These are phyloP conservation scores for Kluyveromyces siamensis DNA, from an alignment of 805 yeast genomes.

Conservation along the genomic window DNA sequence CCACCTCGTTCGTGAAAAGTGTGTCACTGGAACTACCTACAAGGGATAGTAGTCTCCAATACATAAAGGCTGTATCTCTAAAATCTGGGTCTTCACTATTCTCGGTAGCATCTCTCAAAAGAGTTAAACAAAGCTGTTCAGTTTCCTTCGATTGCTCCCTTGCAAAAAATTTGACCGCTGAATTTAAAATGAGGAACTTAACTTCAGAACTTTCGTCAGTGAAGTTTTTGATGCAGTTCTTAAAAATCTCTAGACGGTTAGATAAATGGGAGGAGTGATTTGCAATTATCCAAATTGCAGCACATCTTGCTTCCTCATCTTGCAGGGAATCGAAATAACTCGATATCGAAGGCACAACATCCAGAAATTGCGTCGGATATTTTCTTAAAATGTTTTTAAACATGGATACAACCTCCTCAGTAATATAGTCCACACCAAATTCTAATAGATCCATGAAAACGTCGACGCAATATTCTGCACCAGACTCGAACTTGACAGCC, in stretches of 20 bases:
- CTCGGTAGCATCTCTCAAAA: slow-evolving; percentile 64
- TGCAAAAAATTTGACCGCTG: slow-evolving; percentile 61
- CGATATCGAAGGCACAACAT: slow-evolving; percentile 35
- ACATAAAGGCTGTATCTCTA: slow-evolving; percentile 75
- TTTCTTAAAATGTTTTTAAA: slow-evolving; percentile 67
- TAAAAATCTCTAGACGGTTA: slow-evolving; percentile 18
- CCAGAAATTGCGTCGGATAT: slow-evolving; percentile 52
- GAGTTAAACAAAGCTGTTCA: slow-evolving; percentile 46
- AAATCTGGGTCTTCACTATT: slow-evolving; percentile 74
- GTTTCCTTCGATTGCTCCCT: slow-evolving; percentile 42
- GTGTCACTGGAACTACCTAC: slow-evolving; percentile 22
- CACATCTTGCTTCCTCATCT: slow-evolving; percentile 71
- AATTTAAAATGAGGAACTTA: slow-evolving; percentile 64
- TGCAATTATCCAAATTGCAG: slow-evolving; percentile 81
- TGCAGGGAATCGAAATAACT: slow-evolving; percentile 42
- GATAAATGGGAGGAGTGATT: slow-evolving; percentile 46
- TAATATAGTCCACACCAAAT: slow-evolving; percentile 61
- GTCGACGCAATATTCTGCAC: slow-evolving; percentile 56
- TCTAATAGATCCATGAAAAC: slow-evolving; percentile 50
- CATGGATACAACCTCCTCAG: slow-evolving; percentile 73
- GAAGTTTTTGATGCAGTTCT: slow-evolving; percentile 34
- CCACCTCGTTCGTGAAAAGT: slow-evolving; percentile 31
- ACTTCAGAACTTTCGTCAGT: slow-evolving; percentile 63
- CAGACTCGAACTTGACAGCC: slow-evolving; percentile 56
- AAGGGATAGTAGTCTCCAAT: slow-evolving; percentile 67